Conservation (phyloP, 257 asterid species). For the Nicotiana otophora region DNA sequence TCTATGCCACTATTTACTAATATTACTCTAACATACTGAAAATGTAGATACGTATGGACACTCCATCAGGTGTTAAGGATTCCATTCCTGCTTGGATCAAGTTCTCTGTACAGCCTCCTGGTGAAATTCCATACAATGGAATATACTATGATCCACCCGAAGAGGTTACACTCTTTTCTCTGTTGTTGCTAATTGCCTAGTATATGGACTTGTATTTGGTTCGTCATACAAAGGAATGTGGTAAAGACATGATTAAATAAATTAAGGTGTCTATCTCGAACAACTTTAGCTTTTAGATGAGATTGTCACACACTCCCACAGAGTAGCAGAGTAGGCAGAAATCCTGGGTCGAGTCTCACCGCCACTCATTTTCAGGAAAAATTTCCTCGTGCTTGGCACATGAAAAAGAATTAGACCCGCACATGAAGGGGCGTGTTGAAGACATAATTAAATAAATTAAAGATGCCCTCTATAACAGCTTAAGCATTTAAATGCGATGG, state of each 20-base stretch:
- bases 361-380: background rate
- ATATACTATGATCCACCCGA: constrained; percentile 96
- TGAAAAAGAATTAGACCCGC: background rate
- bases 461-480: background rate
- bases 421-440: background rate
- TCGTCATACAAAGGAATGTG: background rate
- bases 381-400: background rate
- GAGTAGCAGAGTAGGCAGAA: background rate
- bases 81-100: constrained; percentile 99
- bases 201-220: background rate
- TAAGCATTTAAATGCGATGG: background rate
- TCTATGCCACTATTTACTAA: background rate
- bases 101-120: constrained; percentile 91
- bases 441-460: background rate
- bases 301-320: background rate
- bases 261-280: background rate
- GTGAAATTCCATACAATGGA: constrained; percentile 91
- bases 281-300: background rate
- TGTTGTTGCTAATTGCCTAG: background rate
- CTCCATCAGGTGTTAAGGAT: constrained; percentile 92
- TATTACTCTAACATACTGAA: constrained; percentile 13
- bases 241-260: background rate
- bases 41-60: constrained; percentile 93
- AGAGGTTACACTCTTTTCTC: constrained; percentile 42
- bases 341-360: background rate